Evolutionary conservation across 495 filamentous ascomycete species (phyloP).

Genomic region (Talaromyces proteolyticus): DNA sequence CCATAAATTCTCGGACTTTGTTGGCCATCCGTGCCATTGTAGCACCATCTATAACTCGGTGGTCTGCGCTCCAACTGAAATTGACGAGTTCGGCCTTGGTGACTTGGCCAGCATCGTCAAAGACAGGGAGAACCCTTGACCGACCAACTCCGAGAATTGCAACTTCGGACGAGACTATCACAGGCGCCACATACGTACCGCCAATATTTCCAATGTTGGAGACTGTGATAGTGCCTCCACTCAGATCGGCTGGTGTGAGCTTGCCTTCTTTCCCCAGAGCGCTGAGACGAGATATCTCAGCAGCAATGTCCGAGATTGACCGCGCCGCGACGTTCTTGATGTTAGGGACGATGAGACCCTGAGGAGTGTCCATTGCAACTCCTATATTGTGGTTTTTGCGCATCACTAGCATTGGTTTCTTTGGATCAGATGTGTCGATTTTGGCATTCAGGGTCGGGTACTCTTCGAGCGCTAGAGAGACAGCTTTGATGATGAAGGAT

Average conservation of each 20-base stretch:
- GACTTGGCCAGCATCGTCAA: constrained; percentile 80
- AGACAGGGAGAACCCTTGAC: constrained; percentile 61
- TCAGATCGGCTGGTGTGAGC: constrained; percentile 69
- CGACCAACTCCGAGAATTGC: constrained; percentile 88
- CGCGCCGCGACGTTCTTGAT: constrained; percentile 74
- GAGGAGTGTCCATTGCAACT: constrained; percentile 90
- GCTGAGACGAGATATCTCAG: constrained; percentile 70
- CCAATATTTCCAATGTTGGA: constrained; percentile 98
- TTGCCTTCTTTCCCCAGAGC: constrained; percentile 65
- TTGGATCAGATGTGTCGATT: constrained; percentile 53
- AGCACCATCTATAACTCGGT: constrained; percentile 90
- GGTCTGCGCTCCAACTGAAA: constrained; percentile 97
- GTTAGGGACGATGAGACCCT: constrained; percentile 89
- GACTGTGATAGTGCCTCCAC: constrained; percentile 87
- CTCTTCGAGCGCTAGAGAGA: constrained; percentile 73
- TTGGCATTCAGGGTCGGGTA: constrained; percentile 86
- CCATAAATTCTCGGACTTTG: constrained; percentile 66
- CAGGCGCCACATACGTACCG: constrained; percentile 82
- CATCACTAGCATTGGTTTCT: constrained; percentile 65
- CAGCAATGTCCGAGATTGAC: constrained; percentile 69
- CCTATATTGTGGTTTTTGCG: constrained; percentile 90
- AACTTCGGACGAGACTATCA: constrained; percentile 85
- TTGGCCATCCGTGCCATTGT: constrained; percentile 88
- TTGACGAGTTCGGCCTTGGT: constrained; percentile 82
- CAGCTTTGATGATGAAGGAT: constrained; percentile 93